Percentiles rank a stretch among this genome's conserved stretches.
Conservation (phyloP, 164 flowering plant genomes). For the Umbilicus rupestris region DNA sequence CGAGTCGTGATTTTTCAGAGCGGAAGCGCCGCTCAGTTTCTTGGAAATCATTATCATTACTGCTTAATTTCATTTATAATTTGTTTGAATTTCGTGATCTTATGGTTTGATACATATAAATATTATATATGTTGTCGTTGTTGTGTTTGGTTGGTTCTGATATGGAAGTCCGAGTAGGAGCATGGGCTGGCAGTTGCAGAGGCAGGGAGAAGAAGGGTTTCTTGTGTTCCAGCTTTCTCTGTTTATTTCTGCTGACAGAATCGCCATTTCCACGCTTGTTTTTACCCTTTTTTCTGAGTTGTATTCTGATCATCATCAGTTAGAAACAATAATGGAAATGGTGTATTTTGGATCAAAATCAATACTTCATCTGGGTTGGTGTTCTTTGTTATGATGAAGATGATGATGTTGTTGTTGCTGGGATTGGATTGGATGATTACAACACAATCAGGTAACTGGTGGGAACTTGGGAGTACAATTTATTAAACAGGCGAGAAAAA, state of each 20-base stretch:
- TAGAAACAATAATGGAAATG: background rate
- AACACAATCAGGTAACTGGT: background rate
- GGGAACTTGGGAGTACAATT: too few species aligned
- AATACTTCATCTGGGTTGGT: background rate
- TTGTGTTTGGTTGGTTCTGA: background rate
- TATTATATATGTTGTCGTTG: background rate
- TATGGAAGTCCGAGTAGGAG: too few species aligned
- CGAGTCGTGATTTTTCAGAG: too few species aligned
- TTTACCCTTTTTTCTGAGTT: too few species aligned
- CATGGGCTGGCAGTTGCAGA: too few species aligned
- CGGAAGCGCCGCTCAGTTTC: too few species aligned
- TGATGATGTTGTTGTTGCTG: background rate
- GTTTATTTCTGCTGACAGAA: too few species aligned
- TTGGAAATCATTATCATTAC: background rate
- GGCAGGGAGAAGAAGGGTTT: too few species aligned
- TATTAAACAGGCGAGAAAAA: too few species aligned
- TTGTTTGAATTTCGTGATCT: background rate
- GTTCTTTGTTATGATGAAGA: background rate
- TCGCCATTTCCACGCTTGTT: background rate
- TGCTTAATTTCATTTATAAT: background rate
- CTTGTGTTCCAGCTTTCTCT: background rate
- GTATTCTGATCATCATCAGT: background rate
- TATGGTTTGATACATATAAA: background rate
- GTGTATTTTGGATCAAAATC: background rate
- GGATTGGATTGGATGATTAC: background rate